Base-by-base conservation (phyloP, 768 basidiomycete genomes). In the Naematelia encephala region DNA sequence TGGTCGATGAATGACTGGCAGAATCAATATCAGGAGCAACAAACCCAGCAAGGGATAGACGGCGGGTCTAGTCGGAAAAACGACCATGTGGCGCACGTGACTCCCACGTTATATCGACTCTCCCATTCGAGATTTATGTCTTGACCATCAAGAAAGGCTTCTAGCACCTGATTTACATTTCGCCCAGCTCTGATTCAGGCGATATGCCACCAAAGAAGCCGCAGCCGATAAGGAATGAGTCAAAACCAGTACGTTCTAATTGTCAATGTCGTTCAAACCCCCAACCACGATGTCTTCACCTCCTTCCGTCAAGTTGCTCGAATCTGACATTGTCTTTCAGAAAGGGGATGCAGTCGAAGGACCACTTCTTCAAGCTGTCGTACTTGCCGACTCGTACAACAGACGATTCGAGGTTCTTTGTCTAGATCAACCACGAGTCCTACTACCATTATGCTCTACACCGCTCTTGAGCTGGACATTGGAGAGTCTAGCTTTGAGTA, bases 351-450 rank as follows among this genome's bases (percentile, higher is more conserved):
- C 56, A 2, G 64, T 67, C 25, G 75, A 79, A 28, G 89, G 92
- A 54, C 88, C 96, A 51, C 85, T 90, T 19, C 80, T 98, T 0
- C 93, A 98, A 72, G 94, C 94, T 16, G 89, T 98, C 56, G 86
- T 99, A 45, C 86, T 99, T 43, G 91, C 94, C 11, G 94, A 99
- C 75, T 92, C 90, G 65, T 96, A 93, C 80, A 93, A 96, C 81
- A 88, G 86, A 70, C 84, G 91, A 56, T 94, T 97, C 73, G 83
- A 87, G 57, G 93, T 92, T 19, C 82, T 96, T n/a, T 93, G 91
- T 39, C 82, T 84, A 30, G 84, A 85, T 73, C 88, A 86, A 79
- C 93, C 93, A 62, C 84, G 93, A 77, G 91, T 90, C 77, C 82
- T 98, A 11, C 81, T 98, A 22, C 96, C 94, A 0, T 84, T 98